These are phyloP conservation scores for Yamadazyma dushanensis DNA, from an alignment of 1,139 yeast species.

Conservation along the genomic window DNA sequence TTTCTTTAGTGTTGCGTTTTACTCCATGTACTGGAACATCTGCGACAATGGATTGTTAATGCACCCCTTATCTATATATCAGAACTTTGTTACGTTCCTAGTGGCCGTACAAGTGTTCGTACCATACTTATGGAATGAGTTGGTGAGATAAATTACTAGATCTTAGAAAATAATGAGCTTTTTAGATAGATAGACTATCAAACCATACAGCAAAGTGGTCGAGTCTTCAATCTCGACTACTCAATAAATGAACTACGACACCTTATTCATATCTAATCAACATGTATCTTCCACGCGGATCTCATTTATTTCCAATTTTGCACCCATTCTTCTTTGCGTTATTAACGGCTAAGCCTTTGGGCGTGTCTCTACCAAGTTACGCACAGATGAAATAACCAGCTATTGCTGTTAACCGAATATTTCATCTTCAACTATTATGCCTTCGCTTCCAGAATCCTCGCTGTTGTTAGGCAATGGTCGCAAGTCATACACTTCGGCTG, in stretches of 20 bases:
- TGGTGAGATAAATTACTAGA: constrained; percentile 18
- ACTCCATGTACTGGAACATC: constrained; percentile 72
- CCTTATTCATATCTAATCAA: too few relatives aligned
- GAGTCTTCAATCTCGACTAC: too few relatives aligned
- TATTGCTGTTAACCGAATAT: background rate
- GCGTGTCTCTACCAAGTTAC: too few relatives aligned
- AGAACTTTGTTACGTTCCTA: constrained; percentile 64
- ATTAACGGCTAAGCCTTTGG: too few relatives aligned
- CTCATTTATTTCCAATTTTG: too few relatives aligned
- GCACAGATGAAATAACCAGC: background rate
- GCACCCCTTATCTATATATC: constrained; percentile 72
- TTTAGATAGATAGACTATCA: too few relatives aligned
- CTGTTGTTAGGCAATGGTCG: constrained; percentile 4
- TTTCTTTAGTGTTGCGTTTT: constrained; percentile 88
- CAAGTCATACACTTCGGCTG: background rate
- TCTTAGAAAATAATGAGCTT: too few relatives aligned
- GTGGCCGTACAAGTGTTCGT: constrained; percentile 80
- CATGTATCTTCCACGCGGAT: too few relatives aligned
- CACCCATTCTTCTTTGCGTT: too few relatives aligned
- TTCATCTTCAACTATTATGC: background rate
- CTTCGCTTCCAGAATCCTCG: constrained; percentile 6
- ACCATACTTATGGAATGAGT: constrained; percentile 64
- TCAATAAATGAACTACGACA: too few relatives aligned
- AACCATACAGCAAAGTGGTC: too few relatives aligned
- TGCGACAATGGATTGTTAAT: constrained; percentile 60